Percentiles rank a stretch among this genome's conserved stretches.
Evolutionary conservation across 2,329 filamentous ascomycete species (phyloP).

Genomic region (Neopestalotiopsis clavispora): DNA sequence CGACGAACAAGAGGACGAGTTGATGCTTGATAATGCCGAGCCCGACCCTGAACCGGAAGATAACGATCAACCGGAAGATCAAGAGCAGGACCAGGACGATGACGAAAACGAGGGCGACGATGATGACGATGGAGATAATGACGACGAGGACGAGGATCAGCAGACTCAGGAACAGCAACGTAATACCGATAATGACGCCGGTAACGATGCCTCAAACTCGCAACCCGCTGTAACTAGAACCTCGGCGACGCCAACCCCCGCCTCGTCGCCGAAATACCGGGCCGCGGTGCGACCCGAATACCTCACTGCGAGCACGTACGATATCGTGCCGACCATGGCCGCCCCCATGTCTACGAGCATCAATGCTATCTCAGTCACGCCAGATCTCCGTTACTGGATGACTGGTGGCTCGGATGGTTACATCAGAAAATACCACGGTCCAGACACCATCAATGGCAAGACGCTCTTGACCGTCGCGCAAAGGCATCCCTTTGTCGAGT

Average conservation of each 20-base stretch:
- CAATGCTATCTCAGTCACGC: slow-evolving; percentile 89
- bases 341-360: slow-evolving; percentile 95
- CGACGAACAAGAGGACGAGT: slow-evolving; percentile 45
- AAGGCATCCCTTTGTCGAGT: slow-evolving; percentile 95
- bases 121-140: slow-evolving; percentile 39
- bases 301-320: slow-evolving; percentile 81
- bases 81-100: slow-evolving; percentile 43
- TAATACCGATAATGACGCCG: slow-evolving; percentile 29
- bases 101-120: slow-evolving; percentile 44
- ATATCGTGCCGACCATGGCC: slow-evolving; percentile 96
- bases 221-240: slow-evolving; percentile 32
- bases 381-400: slow-evolving; percentile 93
- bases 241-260: slow-evolving; percentile 37
- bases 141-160: slow-evolving; percentile 43
- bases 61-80: slow-evolving; percentile 26
- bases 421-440: slow-evolving; percentile 95
- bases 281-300: slow-evolving; percentile 76
- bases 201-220: slow-evolving; percentile 18
- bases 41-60: slow-evolving; percentile 32
- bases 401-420: slow-evolving; percentile 94
- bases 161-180: slow-evolving; percentile 37
- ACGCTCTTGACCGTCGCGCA: slow-evolving; percentile 93
- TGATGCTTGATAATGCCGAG: slow-evolving; percentile 34
- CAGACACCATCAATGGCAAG: slow-evolving; percentile 93
- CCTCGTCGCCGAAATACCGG: slow-evolving; percentile 47